phyloP scores from a whole-genome alignment of 2,329 filamentous ascomycete genomes.

The Ascochyta lentis region DNA sequence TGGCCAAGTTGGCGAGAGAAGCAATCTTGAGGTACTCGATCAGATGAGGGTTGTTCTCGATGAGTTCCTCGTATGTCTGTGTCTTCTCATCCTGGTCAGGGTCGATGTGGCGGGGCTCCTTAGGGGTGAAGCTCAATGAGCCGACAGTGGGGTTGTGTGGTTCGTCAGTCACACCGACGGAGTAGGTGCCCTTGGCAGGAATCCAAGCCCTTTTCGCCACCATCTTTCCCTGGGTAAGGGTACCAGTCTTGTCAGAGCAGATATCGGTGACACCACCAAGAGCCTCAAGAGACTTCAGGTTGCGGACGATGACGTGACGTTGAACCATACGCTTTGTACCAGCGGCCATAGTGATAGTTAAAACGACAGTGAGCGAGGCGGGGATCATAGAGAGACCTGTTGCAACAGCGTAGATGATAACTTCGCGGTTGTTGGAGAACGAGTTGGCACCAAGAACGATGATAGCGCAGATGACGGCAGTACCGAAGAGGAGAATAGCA shows the following conservation, averaged over 20 bases:
- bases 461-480: constrained; percentile 43
- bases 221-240: constrained; percentile 46
- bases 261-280: constrained; percentile 47
- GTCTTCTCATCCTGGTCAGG: constrained; percentile 37
- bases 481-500: constrained; percentile 41
- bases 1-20: constrained; percentile 58
- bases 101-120: constrained; percentile 36
- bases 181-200: constrained; percentile 42
- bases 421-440: constrained; percentile 47
- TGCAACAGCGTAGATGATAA: constrained; percentile 48
- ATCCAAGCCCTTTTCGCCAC: constrained; percentile 46
- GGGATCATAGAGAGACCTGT: constrained; percentile 49
- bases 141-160: constrained; percentile 44
- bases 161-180: constrained; percentile 37
- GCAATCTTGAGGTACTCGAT: constrained; percentile 43
- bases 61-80: constrained; percentile 29
- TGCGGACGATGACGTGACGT: constrained; percentile 46
- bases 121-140: constrained; percentile 36
- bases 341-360: constrained; percentile 49
- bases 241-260: constrained; percentile 45
- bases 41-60: constrained; percentile 37
- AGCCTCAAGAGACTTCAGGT: constrained; percentile 46
- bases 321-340: constrained; percentile 47
- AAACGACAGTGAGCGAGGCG: constrained; percentile 43
- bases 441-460: constrained; percentile 46